Evolutionary conservation across 2,329 filamentous ascomycete genomes (phyloP).

Genomic region (Trichoderma pleuroti): DNA sequence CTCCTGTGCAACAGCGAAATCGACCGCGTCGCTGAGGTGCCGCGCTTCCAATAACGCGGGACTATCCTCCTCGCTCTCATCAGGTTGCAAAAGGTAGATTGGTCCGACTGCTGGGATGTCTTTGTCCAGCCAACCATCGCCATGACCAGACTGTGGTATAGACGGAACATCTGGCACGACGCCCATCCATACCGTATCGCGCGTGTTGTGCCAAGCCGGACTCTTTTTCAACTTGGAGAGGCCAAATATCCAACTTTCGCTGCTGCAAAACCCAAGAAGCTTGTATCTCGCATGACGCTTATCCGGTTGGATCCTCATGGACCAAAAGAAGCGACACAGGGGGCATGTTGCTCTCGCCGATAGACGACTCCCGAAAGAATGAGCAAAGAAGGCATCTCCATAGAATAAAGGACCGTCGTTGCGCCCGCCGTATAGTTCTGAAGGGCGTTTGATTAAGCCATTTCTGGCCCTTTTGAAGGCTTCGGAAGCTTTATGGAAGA

Average conservation of each 20-base stretch:
- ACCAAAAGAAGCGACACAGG: slow-evolving; percentile 9
- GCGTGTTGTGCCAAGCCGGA: background rate
- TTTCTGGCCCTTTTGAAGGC: slow-evolving; percentile 1
- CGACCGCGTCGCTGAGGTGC: background rate
- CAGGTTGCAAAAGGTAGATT: slow-evolving; percentile 6
- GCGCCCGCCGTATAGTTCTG: background rate
- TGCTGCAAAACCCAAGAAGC: slow-evolving; percentile 17
- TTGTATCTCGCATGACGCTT: background rate
- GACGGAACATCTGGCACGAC: slow-evolving; percentile 11
- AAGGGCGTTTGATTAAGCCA: background rate
- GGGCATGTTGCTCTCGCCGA: background rate
- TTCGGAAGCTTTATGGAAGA: background rate
- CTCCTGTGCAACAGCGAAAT: background rate
- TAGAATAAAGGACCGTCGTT: slow-evolving; percentile 7
- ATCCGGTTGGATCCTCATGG: background rate
- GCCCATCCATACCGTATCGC: slow-evolving; percentile 15
- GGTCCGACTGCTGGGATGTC: slow-evolving; percentile 14
- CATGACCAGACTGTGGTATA: background rate
- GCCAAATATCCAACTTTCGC: slow-evolving; percentile 9
- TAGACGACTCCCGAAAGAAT: slow-evolving; percentile 6
- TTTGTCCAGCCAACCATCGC: slow-evolving; percentile 9
- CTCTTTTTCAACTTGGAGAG: slow-evolving; percentile 2
- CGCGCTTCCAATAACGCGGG: background rate
- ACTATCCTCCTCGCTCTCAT: background rate
- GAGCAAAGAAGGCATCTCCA: slow-evolving; percentile 13